Evolutionary conservation across 768 basidiomycete genomes (phyloP).

Genomic region (Tephrocybe sp.): DNA sequence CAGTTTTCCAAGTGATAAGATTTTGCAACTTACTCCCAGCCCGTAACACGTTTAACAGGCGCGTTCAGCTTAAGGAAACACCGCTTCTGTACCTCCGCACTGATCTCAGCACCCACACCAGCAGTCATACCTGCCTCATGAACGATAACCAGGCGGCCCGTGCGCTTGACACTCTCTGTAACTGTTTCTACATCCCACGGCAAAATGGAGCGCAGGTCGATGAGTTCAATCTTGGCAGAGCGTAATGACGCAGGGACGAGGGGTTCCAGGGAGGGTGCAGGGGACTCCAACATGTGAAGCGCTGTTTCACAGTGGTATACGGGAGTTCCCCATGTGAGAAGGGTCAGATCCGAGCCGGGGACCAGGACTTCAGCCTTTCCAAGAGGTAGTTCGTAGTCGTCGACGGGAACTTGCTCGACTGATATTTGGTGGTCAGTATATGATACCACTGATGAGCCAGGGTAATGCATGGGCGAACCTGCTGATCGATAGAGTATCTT

Average conservation of each 20-base stretch:
- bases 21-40: conserved; percentile 83
- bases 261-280: conserved; percentile 59
- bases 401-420: conserved; percentile 92
- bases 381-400: conserved; percentile 85
- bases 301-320: conserved; percentile 89
- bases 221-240: conserved; percentile 77
- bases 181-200: conserved; percentile 88
- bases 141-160: conserved; percentile 83
- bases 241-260: conserved; percentile 68
- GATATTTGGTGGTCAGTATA: conserved; percentile 6
- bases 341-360: conserved; percentile 80
- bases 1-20: conserved; percentile 2
- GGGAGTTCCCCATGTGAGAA: conserved; percentile 93
- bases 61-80: conserved; percentile 89
- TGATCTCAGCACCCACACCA: conserved; percentile 89
- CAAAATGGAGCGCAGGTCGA: conserved; percentile 86
- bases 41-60: conserved; percentile 82
- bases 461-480: conserved; percentile 35
- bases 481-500: conserved; percentile 92
- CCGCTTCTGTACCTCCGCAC: conserved; percentile 85
- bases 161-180: conserved; percentile 79
- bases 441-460: not conserved
- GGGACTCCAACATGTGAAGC: conserved; percentile 67
- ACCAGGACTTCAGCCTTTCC: conserved; percentile 76
- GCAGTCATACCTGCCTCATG: conserved; percentile 90